Evolutionary conservation across 805 yeast species (phyloP).

Genomic region (Candida ascalaphidarum): DNA sequence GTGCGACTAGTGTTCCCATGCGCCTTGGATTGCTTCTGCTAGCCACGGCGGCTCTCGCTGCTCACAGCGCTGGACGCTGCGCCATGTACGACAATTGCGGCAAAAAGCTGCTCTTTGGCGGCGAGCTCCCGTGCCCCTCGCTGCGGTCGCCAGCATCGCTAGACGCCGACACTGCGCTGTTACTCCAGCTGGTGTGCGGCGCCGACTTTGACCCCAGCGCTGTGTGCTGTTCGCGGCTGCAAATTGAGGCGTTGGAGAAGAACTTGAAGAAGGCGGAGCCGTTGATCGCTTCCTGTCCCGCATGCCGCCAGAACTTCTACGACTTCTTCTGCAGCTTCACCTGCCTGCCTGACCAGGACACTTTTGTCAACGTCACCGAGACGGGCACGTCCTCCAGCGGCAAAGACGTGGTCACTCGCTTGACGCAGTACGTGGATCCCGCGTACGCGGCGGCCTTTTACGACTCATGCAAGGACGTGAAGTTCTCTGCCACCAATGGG

Average conservation of each 20-base stretch:
- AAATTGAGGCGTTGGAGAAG: constrained; percentile 42
- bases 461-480: constrained; percentile 82
- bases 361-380: constrained; percentile 59
- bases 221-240: constrained; percentile 68
- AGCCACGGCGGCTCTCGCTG: too few species aligned
- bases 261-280: constrained; percentile 31
- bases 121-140: constrained; percentile 70
- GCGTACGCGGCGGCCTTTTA: constrained; percentile 56
- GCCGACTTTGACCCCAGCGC: constrained; percentile 44
- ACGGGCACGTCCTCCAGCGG: constrained; percentile 36
- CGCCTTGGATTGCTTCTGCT: too few species aligned
- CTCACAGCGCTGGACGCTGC: constrained; percentile 30
- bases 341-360: constrained; percentile 78
- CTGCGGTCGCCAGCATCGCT: constrained; percentile 42
- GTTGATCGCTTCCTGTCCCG: constrained; percentile 59
- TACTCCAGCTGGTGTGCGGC: constrained; percentile 64
- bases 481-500: constrained; percentile 92
- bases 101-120: constrained; percentile 69
- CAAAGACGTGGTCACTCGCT: constrained; percentile 57
- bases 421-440: constrained; percentile 54
- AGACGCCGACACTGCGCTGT: constrained; percentile 30
- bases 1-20: too few species aligned
- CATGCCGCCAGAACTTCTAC: constrained; percentile 79
- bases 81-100: constrained; percentile 67
- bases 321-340: constrained; percentile 83